These are phyloP conservation scores for Dioscorea zingiberensis DNA, from an alignment of 106 monocot species.

Conservation along the genomic window DNA sequence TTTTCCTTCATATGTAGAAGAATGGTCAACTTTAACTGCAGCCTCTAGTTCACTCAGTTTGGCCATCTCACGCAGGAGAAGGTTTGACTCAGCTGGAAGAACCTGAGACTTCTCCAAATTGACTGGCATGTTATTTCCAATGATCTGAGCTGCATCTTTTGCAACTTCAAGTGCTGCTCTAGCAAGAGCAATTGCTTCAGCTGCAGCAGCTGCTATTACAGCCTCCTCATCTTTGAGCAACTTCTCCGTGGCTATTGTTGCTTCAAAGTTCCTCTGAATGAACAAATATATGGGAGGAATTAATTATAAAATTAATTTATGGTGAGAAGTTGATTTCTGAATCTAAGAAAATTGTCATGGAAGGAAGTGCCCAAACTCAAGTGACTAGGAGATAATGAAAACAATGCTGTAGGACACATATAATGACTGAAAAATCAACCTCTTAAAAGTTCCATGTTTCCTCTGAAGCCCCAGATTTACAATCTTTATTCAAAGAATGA, in stretches of 20 bases:
- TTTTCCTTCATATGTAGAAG: conserved; percentile 7
- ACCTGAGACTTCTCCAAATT: conserved; percentile 23
- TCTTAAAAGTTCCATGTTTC: too few species aligned
- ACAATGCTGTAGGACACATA: too few species aligned
- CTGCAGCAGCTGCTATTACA: conserved; percentile 64
- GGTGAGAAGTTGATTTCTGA: neutral
- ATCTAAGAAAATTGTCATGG: too few species aligned
- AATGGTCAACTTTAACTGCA: neutral
- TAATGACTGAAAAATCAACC: too few species aligned
- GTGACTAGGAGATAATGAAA: too few species aligned
- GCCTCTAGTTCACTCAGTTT: conserved; percentile 32
- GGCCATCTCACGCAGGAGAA: conserved; percentile 26
- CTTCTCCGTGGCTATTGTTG: conserved; percentile 26
- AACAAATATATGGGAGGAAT: neutral
- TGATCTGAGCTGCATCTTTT: conserved; percentile 67
- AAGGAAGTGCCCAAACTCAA: too few species aligned
- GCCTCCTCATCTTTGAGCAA: conserved; percentile 57
- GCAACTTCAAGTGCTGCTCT: conserved; percentile 83
- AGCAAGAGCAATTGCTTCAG: conserved; percentile 85
- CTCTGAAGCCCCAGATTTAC: too few species aligned
- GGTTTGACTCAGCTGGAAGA: conserved; percentile 27
- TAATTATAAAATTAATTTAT: neutral
- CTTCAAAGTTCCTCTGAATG: conserved; percentile 32
- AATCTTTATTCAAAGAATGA: too few species aligned
- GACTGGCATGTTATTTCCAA: conserved; percentile 13